Conservation (phyloP, 345 rosid species). For the Heritiera littoralis region DNA sequence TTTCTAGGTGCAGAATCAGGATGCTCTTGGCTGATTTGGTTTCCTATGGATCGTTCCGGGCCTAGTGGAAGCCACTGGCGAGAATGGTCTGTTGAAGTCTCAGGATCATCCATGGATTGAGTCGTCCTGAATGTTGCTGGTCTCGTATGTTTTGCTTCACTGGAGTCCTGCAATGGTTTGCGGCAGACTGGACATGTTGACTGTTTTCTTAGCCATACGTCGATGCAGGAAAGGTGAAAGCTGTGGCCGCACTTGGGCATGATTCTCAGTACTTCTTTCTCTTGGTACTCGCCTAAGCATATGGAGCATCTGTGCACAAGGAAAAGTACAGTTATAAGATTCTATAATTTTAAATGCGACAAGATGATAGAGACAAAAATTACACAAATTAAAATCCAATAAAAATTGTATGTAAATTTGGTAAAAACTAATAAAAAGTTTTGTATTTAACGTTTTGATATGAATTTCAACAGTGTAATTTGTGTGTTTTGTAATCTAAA, state of each 20-base stretch:
- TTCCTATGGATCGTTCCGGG: background rate
- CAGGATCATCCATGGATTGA: conserved; percentile 27
- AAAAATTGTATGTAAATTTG: no score
- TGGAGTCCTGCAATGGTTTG: conserved; percentile 42
- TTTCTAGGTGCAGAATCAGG: background rate
- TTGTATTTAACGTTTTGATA: no score
- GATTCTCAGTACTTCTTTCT: conserved; percentile 58
- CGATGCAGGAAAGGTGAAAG: conserved; percentile 70
- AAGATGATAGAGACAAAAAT: no score
- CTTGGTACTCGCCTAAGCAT: conserved; percentile 71
- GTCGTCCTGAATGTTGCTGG: conserved; percentile 25
- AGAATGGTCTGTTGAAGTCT: conserved; percentile 24
- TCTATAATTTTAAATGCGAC: no score
- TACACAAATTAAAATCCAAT: no score
- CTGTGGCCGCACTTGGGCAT: conserved; percentile 75
- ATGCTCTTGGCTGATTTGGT: background rate
- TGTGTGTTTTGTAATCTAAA: no score
- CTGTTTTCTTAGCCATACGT: conserved; percentile 64
- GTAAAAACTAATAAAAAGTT: no score
- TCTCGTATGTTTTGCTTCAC: conserved; percentile 35
- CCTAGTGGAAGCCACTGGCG: background rate
- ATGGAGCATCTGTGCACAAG: conserved; percentile 56
- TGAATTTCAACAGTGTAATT: no score
- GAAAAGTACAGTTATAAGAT: background rate
- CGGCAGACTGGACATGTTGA: conserved; percentile 76